Conservation (phyloP, 2,329 filamentous ascomycete genomes). For the Mollisia scopiformis region DNA sequence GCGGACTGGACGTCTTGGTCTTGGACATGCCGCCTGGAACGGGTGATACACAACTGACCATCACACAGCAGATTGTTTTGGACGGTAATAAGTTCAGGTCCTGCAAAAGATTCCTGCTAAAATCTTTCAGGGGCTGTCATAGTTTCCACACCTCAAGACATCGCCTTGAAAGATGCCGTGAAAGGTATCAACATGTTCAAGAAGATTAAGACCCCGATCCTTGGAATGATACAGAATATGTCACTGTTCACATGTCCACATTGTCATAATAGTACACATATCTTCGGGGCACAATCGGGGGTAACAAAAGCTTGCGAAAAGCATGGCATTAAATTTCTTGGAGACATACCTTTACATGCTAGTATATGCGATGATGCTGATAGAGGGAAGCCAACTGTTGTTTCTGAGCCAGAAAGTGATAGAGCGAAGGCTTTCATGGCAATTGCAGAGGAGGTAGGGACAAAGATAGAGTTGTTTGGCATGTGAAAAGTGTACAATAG, state of each 20-base stretch:
- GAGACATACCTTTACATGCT: constrained; percentile 86
- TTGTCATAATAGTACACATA: constrained; percentile 72
- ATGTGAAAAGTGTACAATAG: not conserved
- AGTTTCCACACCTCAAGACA: constrained; percentile 90
- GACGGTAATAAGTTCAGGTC: constrained; percentile 61
- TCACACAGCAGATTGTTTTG: constrained; percentile 90
- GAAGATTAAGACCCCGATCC: constrained; percentile 72
- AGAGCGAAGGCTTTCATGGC: constrained; percentile 72
- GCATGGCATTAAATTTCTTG: constrained; percentile 77
- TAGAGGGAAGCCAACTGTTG: constrained; percentile 84
- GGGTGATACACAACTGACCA: constrained; percentile 94
- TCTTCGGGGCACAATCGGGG: constrained; percentile 71
- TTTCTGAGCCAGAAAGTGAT: constrained; percentile 78
- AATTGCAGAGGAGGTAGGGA: constrained; percentile 62
- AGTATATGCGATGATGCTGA: constrained; percentile 88
- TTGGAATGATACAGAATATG: constrained; percentile 95
- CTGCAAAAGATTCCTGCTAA: not conserved
- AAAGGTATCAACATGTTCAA: constrained; percentile 93
- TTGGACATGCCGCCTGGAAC: constrained; percentile 93
- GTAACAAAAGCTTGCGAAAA: constrained; percentile 72
- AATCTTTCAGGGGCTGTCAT: constrained; percentile 69
- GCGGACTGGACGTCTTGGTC: constrained; percentile 82
- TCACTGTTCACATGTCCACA: constrained; percentile 79
- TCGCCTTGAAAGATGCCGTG: constrained; percentile 88
- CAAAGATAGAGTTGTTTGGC: constrained; percentile 30